Percentiles rank a stretch among this genome's conserved stretches.
phyloP scores from a whole-genome alignment of 257 asterid genomes.

The Plantago major region DNA sequence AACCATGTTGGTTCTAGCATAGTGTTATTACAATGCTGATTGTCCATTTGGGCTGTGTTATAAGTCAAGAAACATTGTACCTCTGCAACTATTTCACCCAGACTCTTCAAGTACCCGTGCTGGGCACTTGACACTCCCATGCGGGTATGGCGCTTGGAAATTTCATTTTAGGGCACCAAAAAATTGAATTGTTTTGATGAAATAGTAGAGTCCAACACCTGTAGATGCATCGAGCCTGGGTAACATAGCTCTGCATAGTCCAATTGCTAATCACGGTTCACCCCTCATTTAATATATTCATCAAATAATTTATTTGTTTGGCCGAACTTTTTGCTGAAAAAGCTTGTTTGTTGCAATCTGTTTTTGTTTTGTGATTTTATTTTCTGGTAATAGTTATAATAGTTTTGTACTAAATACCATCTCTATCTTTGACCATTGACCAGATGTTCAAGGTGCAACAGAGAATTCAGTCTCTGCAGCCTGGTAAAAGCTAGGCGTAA shows the following conservation, averaged over 20 bases:
- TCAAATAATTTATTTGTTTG: not conserved
- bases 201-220: too few species aligned
- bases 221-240: too few species aligned
- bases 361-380: not conserved
- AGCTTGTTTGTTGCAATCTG: not conserved
- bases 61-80: too few species aligned
- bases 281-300: not conserved
- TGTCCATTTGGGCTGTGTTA: too few species aligned
- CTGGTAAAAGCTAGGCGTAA: constrained; percentile 80
- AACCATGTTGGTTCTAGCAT: not conserved
- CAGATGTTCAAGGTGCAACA: constrained; percentile 80
- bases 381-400: not conserved
- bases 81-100: too few species aligned
- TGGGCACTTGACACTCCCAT: too few species aligned
- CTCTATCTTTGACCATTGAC: constrained; percentile 12
- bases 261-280: too few species aligned
- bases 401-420: not conserved
- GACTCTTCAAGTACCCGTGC: too few species aligned
- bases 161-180: too few species aligned
- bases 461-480: constrained; percentile 71
- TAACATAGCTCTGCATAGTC: too few species aligned
- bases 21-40: not conserved
- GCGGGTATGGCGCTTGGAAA: too few species aligned
- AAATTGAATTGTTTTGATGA: too few species aligned
- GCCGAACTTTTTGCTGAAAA: not conserved